These are phyloP conservation scores for Aristolochia californica DNA, from an alignment of 164 flowering plant species.

Conservation along the genomic window DNA sequence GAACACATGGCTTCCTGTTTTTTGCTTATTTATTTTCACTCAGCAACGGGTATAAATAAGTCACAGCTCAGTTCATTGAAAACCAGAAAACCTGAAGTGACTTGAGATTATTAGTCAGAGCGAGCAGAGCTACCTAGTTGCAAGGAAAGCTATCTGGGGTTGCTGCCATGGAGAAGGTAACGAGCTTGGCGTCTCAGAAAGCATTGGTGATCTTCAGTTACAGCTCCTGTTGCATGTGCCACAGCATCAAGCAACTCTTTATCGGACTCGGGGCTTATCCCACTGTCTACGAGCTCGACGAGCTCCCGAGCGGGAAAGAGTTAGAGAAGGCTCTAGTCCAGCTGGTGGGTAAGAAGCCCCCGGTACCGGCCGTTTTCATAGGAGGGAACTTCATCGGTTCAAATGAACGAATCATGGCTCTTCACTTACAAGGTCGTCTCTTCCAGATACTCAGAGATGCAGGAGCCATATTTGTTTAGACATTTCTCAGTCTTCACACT, in stretches of 20 bases:
- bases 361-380: conserved; percentile 47
- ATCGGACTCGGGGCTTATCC: conserved; percentile 48
- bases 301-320: conserved; percentile 22
- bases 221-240: conserved; percentile 68
- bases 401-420: conserved; percentile 35
- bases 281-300: conserved; percentile 36
- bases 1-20: too few relatives aligned
- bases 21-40: too few relatives aligned
- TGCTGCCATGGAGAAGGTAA: conserved; percentile 20
- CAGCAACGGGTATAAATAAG: too few relatives aligned
- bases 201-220: conserved; percentile 74
- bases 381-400: conserved; percentile 43
- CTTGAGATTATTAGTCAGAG: too few relatives aligned
- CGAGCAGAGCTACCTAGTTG: too few relatives aligned
- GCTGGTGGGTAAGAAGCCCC: conserved; percentile 35
- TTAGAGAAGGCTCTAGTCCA: conserved; percentile 38
- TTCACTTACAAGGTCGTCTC: conserved; percentile 32
- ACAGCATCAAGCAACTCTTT: conserved; percentile 52
- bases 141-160: too few relatives aligned
- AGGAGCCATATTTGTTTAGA: neutral
- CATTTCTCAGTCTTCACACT: too few relatives aligned
- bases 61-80: too few relatives aligned
- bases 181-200: conserved; percentile 35
- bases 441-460: neutral
- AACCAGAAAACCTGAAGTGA: too few relatives aligned